Percentiles rank a stretch among this genome's conserved stretches.
These are phyloP conservation scores for Schizopora paradoxa DNA, from an alignment of 1,284 basidiomycete species.

Conservation along the genomic window DNA sequence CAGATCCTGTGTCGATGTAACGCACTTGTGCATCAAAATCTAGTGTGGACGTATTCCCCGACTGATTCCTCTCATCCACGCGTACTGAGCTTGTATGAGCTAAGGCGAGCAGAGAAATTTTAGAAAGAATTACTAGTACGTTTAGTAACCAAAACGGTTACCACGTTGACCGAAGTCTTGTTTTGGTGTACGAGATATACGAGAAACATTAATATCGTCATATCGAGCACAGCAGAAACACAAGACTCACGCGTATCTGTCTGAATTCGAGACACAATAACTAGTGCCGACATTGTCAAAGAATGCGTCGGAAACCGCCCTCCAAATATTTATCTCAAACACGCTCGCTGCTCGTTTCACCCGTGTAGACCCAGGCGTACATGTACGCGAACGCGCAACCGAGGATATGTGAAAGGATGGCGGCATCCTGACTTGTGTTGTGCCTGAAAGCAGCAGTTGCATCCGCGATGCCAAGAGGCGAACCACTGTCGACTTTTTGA, in stretches of 20 bases:
- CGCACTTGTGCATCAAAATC: too few species aligned
- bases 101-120: too few species aligned
- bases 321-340: slow-evolving; percentile 72
- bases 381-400: slow-evolving; percentile 75
- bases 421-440: slow-evolving; percentile 52
- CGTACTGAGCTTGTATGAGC: too few species aligned
- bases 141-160: too few species aligned
- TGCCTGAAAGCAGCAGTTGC: slow-evolving; percentile 48
- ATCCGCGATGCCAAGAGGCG: slow-evolving; percentile 29
- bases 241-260: slow-evolving; percentile 71
- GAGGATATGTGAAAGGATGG: slow-evolving; percentile 64
- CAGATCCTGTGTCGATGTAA: too few species aligned
- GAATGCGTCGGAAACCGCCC: slow-evolving; percentile 77
- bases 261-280: slow-evolving; percentile 94
- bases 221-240: not conserved
- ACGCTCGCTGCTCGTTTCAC: slow-evolving; percentile 87
- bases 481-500: slow-evolving; percentile 25
- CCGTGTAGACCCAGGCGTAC: slow-evolving; percentile 85
- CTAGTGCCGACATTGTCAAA: slow-evolving; percentile 94
- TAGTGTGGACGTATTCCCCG: too few species aligned
- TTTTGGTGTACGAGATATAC: slow-evolving; percentile 82
- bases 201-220: not conserved
- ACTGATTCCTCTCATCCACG: too few species aligned
- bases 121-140: too few species aligned
- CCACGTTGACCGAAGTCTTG: too few species aligned